A percentile compares a stretch with the other conserved stretches of the same genome.
These are phyloP conservation scores for Vaccinium myrtillus DNA, from an alignment of 148 eudicot genomes.

Conservation along the genomic window DNA sequence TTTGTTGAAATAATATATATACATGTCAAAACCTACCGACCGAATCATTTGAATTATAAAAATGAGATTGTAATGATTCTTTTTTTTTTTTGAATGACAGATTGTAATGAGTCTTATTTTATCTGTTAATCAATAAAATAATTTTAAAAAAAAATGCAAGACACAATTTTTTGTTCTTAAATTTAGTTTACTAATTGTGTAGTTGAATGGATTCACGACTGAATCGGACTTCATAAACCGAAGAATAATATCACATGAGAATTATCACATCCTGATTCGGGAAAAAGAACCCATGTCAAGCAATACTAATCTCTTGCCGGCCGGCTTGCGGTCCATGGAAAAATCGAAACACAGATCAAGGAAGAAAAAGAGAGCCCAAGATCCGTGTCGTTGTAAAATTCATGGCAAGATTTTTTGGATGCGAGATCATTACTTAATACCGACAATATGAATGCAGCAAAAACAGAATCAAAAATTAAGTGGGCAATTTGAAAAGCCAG, in stretches of 20 bases:
- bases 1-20: too few relatives aligned
- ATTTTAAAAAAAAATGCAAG: too few relatives aligned
- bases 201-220: neutral
- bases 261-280: neutral
- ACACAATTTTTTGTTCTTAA: too few relatives aligned
- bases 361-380: neutral
- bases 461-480: neutral
- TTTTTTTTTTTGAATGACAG: too few relatives aligned
- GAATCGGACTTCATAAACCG: neutral
- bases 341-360: neutral
- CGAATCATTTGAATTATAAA: too few relatives aligned
- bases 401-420: neutral
- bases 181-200: neutral
- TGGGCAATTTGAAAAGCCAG: neutral
- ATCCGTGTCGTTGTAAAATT: neutral
- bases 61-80: too few relatives aligned
- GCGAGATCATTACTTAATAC: neutral
- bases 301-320: neutral
- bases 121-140: too few relatives aligned
- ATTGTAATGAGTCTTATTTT: too few relatives aligned
- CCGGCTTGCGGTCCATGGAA: neutral
- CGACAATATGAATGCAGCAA: neutral
- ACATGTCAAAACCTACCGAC: too few relatives aligned
- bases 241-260: neutral
- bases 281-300: neutral